Conservation (phyloP, 306 rosid genomes). For the Castanopsis chinensis region DNA sequence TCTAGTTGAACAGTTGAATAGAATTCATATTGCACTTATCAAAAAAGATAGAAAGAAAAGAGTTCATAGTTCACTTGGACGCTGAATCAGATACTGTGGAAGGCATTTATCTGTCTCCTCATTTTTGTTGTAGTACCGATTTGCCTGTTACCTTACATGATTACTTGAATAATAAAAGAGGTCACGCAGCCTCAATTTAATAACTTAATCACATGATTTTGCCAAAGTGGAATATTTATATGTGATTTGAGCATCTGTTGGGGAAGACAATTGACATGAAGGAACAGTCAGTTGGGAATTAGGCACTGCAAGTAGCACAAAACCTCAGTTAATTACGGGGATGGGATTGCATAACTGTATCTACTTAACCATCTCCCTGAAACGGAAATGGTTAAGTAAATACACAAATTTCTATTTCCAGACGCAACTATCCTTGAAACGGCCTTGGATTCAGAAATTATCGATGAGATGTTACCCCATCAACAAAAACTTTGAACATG, state of each 20-base stretch:
- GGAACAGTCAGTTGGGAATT: conserved; percentile 43
- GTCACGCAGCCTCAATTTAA: background rate
- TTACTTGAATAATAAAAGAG: background rate
- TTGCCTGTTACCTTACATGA: background rate
- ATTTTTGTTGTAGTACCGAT: background rate
- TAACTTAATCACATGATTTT: background rate
- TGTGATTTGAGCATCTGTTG: conserved; percentile 34
- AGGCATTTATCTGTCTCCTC: background rate
- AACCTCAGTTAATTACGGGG: conserved; percentile 28
- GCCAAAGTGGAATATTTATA: conserved; percentile 24
- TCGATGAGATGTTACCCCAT: no score
- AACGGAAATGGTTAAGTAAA: no score
- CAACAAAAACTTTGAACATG: no score
- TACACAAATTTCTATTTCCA: no score
- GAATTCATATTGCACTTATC: background rate
- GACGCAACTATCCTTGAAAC: no score
- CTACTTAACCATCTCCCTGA: conserved; percentile 69
- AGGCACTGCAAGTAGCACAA: conserved; percentile 35
- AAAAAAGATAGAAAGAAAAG: background rate
- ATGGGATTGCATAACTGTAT: conserved; percentile 29
- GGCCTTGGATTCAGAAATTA: no score
- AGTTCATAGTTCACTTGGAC: background rate
- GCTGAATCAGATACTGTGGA: background rate
- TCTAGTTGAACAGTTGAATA: background rate
- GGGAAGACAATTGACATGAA: conserved; percentile 64